Percentiles rank a stretch among this genome's conserved stretches.
These are phyloP conservation scores for Taiwanofungus camphoratus DNA, from an alignment of 1,284 basidiomycete species.

Conservation along the genomic window DNA sequence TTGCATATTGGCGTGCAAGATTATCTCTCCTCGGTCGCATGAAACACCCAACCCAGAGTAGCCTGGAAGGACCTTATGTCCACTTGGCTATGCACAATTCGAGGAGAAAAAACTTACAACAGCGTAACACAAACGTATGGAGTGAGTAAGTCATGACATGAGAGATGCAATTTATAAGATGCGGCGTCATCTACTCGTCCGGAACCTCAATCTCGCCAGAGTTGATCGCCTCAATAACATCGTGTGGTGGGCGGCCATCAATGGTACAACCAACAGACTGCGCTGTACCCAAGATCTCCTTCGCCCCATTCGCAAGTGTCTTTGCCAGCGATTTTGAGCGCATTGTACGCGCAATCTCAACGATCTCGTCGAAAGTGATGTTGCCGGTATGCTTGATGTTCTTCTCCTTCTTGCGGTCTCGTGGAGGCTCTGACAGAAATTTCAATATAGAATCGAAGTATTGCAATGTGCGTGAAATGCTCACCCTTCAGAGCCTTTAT, in stretches of 20 bases:
- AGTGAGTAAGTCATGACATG: no score
- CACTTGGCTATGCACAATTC: no score
- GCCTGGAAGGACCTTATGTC: no score
- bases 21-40: no score
- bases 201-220: slow-evolving; percentile 87
- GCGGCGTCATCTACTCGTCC: neutral
- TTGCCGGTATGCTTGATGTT: slow-evolving; percentile 99
- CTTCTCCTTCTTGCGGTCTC: slow-evolving; percentile 99
- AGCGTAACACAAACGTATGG: no score
- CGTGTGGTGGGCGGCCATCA: slow-evolving; percentile 91
- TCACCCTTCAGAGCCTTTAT: slow-evolving; percentile 96
- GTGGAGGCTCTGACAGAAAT: slow-evolving; percentile 77
- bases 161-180: no score
- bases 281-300: slow-evolving; percentile 93
- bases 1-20: no score
- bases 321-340: slow-evolving; percentile 93
- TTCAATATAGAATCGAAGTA: neutral
- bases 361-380: slow-evolving; percentile 91
- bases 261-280: slow-evolving; percentile 97
- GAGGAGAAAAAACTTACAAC: no score
- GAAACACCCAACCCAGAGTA: no score
- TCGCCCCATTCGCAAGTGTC: slow-evolving; percentile 83
- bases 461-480: slow-evolving; percentile 45
- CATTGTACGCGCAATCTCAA: slow-evolving; percentile 97
- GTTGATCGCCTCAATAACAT: slow-evolving; percentile 95